Evolutionary conservation across 106 monocot species (phyloP), one percentile per base, ranked within the genome.

Genomic region (Phalaenopsis equestris): DNA sequence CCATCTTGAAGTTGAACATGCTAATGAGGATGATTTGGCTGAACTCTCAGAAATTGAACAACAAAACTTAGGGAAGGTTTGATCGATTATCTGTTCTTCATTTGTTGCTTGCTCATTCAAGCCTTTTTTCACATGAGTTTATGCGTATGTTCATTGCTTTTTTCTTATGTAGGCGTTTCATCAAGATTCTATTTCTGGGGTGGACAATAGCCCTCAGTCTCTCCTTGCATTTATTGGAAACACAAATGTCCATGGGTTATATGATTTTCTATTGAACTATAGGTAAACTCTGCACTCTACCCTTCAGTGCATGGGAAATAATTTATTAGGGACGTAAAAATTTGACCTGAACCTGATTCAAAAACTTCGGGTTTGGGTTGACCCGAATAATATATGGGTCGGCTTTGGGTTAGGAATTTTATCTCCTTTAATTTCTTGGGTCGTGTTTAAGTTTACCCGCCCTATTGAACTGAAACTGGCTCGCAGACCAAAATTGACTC

Each of bases 261-360:
- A 91, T 82, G 98, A 98, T 37, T 88, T 98, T 79, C 72, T 98
- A 74, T 83, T 98, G 76, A 98, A 98, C 87, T 86, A 94, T 82
- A 94, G 94, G 98, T 92, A 84, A 75, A 36, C 38, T 72, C 56
- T 11, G 30, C 76, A 49, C 47, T 23, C 52, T 76, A 8, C 49
- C 14, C 21, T 39, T 39, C 23, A 17, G 12, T 76, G 21, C 74
- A 74, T 43, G 42, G n/a, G n/a, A 74, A 42, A 19, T 43, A 74
- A 42, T 45, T 61, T 74, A 72, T 15, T 30, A 30, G 30, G 30
- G 30, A 30, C 30, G 30, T 30, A 30, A 30, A 30, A 30, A 30
- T 30, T 30, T 30, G 30, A 30, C 30, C 30, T 0, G 30, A 30
- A 30, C 30, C 0, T 30, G 30, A 30, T 0, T 30, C 30, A 30